Evolutionary conservation across 306 rosid species (phyloP), one percentile per base, ranked within the genome.

Genomic region (Fagus sylvatica): DNA sequence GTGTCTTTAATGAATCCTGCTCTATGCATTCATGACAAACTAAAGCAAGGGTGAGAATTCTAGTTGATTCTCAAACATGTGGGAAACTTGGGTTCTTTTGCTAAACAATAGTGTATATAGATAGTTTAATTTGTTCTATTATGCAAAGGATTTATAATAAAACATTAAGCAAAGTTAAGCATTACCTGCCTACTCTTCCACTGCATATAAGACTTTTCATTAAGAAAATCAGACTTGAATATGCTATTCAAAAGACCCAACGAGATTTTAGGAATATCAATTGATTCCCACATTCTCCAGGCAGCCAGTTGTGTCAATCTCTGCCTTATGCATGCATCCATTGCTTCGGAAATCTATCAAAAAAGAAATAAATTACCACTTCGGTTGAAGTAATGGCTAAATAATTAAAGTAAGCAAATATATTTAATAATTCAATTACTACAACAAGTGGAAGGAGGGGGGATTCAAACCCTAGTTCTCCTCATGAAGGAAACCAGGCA

Each of bases 121-220:
- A 9, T n/a, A 68, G 1, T 17, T 39, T 3, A 28, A 40, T 15
- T 13, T 64, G n/a, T 49, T 78, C 19, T 61, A 59, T 55, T 10
- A 76, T 42, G 30, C 3, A 33, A 71, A 56, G 17, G 34, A 49
- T 22, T 48, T 12, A 12, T 74, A 69, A 60, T 61, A 37, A 74
- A 56, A 71, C 4, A 79, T 62, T n/a, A 62, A 42, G 41, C 68
- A 51, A 68, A 40, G 71, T 53, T 56, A 61, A 74, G 22, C 22
- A 61, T 39, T 79, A 83, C 91, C 89, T 88, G 91, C 60, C 88
- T 85, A 71, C 64, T 76, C 81, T 85, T 88, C 91, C 91, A 88
- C 48, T 85, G 87, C 62, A 76, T 42, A 40, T 88, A 88, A 64
- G 83, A 77, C 71, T 85, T 83, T 62, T 81, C 84, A 69, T 74